A percentile compares a stretch with the other conserved stretches of the same genome.
These are phyloP conservation scores for Podila verticillata DNA, from an alignment of 192 early-diverging fungal genomes.

Conservation along the genomic window DNA sequence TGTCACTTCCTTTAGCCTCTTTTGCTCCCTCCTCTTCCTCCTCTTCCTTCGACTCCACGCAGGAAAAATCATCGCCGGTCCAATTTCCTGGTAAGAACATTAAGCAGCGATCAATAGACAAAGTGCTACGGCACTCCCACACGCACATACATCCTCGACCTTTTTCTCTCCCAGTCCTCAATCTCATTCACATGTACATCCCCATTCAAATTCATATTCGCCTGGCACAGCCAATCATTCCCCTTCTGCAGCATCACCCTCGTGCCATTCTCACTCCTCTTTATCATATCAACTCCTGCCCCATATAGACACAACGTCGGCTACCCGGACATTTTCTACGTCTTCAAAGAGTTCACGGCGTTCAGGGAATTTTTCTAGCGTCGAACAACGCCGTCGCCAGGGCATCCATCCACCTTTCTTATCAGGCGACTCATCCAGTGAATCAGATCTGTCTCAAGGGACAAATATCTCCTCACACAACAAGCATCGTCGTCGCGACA, in stretches of 20 bases:
- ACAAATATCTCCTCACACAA: background rate
- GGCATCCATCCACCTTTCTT: background rate
- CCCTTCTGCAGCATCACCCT: background rate
- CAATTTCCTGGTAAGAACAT: too few species aligned
- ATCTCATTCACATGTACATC: constrained; percentile 4
- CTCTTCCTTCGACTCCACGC: background rate
- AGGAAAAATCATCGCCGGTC: too few species aligned
- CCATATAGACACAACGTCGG: background rate
- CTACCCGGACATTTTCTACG: background rate
- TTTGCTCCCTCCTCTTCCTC: background rate
- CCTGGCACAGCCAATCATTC: background rate
- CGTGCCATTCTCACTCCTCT: background rate
- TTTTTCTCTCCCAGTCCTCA: background rate
- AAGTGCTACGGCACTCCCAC: too few species aligned
- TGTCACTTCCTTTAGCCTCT: background rate
- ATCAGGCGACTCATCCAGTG: background rate
- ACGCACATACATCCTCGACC: background rate
- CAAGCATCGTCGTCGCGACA: background rate
- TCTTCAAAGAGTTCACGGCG: background rate
- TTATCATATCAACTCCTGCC: background rate
- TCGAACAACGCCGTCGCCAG: constrained; percentile 19
- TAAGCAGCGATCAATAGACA: too few species aligned
- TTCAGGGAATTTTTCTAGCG: background rate
- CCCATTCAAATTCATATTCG: constrained; percentile 10
- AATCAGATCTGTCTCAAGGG: constrained; percentile 10